These are phyloP conservation scores for Hordeum marinum DNA, from an alignment of 176 grass and related monocot genomes.

Conservation along the genomic window DNA sequence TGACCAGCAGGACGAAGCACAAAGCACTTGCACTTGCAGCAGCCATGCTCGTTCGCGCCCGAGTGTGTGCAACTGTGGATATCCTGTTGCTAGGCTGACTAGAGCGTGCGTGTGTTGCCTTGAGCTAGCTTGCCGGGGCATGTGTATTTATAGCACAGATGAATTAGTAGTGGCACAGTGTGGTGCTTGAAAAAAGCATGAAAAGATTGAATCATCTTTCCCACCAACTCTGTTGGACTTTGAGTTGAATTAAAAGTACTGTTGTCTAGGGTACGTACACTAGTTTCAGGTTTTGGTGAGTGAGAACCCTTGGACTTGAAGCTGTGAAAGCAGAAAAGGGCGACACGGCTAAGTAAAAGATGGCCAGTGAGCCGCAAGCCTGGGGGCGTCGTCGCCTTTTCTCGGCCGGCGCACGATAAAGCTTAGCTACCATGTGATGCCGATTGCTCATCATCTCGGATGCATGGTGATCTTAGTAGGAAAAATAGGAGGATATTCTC, in stretches of 20 bases:
- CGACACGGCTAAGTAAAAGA: conserved; percentile 2
- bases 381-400: background rate
- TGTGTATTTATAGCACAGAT: background rate
- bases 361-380: background rate
- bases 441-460: background rate
- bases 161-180: background rate
- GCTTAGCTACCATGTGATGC: background rate
- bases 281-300: background rate
- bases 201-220: background rate
- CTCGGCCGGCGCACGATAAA: background rate
- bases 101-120: background rate
- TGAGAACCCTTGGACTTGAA: conserved; percentile 15
- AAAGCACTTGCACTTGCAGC: background rate
- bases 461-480: background rate
- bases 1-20: background rate
- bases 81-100: background rate
- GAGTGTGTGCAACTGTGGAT: background rate
- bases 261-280: background rate
- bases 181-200: background rate
- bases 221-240: conserved; percentile 29
- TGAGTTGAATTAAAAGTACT: background rate
- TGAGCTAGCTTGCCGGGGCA: background rate
- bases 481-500: background rate
- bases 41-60: background rate
- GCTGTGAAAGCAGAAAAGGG: background rate